Evolutionary conservation across 805 yeast genomes (phyloP).

Genomic region (Yamadazyma phyllophila): DNA sequence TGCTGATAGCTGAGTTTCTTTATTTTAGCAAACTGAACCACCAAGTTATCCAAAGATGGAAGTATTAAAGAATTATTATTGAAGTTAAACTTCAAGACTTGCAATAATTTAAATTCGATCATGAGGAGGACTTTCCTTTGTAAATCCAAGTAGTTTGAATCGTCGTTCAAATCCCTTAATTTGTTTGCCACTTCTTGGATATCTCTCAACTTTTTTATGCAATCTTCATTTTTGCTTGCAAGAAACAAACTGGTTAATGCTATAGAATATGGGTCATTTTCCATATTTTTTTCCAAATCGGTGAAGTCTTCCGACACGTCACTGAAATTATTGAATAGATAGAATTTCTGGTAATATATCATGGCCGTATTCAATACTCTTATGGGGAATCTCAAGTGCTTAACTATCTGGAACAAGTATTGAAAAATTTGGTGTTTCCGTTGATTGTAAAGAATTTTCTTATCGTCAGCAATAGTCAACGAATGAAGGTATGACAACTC

Average conservation of each 20-base stretch:
- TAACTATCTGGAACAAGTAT: slow-evolving; percentile 52
- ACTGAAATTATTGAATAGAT: slow-evolving; percentile 61
- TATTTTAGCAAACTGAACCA: slow-evolving; percentile 59
- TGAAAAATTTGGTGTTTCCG: slow-evolving; percentile 53
- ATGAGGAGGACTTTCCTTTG: slow-evolving; percentile 56
- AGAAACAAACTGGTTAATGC: slow-evolving; percentile 67
- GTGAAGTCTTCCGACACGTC: slow-evolving; percentile 20
- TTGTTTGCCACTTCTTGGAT: slow-evolving; percentile 51
- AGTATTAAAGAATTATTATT: slow-evolving; percentile 49
- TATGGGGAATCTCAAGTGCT: slow-evolving; percentile 62
- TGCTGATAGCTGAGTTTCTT: slow-evolving; percentile 44
- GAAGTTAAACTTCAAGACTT: slow-evolving; percentile 77
- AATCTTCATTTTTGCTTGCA: slow-evolving; percentile 79
- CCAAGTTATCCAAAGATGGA: slow-evolving; percentile 56
- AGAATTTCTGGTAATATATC: slow-evolving; percentile 70
- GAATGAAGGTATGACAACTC: slow-evolving; percentile 53
- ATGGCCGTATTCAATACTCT: slow-evolving; percentile 68
- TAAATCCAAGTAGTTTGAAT: slow-evolving; percentile 40
- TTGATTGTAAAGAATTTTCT: slow-evolving; percentile 45
- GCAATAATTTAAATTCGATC: slow-evolving; percentile 71
- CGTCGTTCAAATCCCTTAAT: slow-evolving; percentile 32
- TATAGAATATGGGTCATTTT: slow-evolving; percentile 53
- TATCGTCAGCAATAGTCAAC: slow-evolving; percentile 50
- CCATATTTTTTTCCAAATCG: slow-evolving; percentile 33
- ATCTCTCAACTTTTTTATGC: slow-evolving; percentile 70